These are phyloP conservation scores for Fusarium hostae DNA, from an alignment of 2,329 filamentous ascomycete genomes.

Conservation along the genomic window DNA sequence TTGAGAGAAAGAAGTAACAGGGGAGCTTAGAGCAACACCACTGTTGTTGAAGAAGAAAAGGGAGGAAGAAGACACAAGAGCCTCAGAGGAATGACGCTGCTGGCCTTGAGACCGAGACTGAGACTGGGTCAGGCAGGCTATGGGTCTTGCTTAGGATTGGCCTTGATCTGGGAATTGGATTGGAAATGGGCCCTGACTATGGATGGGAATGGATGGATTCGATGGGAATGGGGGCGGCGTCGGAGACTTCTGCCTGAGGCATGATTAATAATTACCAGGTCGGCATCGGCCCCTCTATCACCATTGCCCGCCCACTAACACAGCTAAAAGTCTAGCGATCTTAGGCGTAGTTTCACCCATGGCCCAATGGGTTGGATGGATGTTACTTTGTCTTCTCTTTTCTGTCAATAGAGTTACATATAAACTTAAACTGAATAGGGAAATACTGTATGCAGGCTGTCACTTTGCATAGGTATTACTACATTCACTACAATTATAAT, in stretches of 20 bases:
- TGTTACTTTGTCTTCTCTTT: background rate
- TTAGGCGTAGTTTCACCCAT: background rate
- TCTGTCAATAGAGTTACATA: background rate
- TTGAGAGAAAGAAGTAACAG: slow-evolving; percentile 3
- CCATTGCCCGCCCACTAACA: background rate
- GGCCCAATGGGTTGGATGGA: background rate
- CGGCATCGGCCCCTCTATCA: slow-evolving; percentile 10
- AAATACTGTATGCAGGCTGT: background rate
- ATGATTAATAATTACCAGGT: slow-evolving; percentile 9
- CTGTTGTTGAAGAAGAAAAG: slow-evolving; percentile 22
- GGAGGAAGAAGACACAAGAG: slow-evolving; percentile 26
- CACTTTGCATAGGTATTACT: background rate
- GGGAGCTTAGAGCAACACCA: background rate
- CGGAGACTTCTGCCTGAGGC: slow-evolving; percentile 36
- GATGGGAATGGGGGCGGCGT: slow-evolving; percentile 33
- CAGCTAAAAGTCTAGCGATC: slow-evolving; percentile 4
- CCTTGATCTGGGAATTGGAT: slow-evolving; percentile 38
- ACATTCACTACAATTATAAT: background rate
- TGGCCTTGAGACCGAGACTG: slow-evolving; percentile 33
- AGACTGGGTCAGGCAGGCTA: slow-evolving; percentile 28
- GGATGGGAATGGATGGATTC: background rate
- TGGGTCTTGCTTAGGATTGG: slow-evolving; percentile 36
- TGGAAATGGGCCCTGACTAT: slow-evolving; percentile 41
- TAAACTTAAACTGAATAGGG: background rate
- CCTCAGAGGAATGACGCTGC: slow-evolving; percentile 35